phyloP scores from a whole-genome alignment of 305 asterid species.

The Solanum hybrid region DNA sequence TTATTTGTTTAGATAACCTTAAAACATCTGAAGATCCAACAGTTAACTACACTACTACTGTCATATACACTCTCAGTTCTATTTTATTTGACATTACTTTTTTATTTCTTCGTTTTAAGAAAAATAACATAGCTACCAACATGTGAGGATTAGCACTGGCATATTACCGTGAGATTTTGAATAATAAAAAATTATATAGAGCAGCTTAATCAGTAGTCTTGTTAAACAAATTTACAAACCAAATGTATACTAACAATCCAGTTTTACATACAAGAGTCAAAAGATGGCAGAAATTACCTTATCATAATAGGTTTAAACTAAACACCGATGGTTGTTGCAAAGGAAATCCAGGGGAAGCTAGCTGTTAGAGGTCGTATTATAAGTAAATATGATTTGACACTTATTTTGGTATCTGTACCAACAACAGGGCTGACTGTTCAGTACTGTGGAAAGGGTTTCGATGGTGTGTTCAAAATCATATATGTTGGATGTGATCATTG shows the following conservation, averaged over 20 bases:
- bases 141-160: background rate
- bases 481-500: background rate
- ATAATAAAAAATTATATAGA: too few species aligned
- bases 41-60: background rate
- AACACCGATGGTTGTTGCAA: background rate
- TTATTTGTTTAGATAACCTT: background rate
- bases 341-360: background rate
- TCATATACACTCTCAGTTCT: background rate
- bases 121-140: background rate
- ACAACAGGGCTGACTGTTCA: background rate
- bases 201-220: background rate
- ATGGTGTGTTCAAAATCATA: background rate
- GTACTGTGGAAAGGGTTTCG: background rate
- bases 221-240: background rate
- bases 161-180: too few species aligned
- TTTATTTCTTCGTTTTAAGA: background rate
- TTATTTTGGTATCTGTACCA: background rate
- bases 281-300: background rate
- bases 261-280: background rate
- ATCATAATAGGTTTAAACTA: background rate
- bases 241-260: background rate
- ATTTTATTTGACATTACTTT: background rate
- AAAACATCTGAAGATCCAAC: background rate
- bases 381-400: background rate
- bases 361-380: background rate